These are phyloP conservation scores for Coemansia sp. DNA, from an alignment of 192 early-diverging fungal species.

Conservation along the genomic window DNA sequence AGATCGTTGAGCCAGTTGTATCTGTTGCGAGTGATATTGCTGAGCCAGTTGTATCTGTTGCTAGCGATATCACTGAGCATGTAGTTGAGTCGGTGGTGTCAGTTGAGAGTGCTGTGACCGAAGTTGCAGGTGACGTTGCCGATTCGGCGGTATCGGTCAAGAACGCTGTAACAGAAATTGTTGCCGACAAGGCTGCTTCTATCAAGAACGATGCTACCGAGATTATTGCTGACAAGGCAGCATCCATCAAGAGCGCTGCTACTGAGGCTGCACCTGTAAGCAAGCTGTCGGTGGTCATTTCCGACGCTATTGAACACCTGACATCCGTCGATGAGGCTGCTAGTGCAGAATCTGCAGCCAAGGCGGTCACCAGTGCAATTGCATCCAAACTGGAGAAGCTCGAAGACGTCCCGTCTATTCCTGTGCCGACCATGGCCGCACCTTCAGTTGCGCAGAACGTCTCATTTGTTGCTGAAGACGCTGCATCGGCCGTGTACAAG, in stretches of 20 bases:
- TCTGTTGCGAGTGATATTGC: background rate
- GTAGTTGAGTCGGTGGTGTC: background rate
- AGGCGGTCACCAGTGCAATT: background rate
- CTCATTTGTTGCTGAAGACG: conserved; percentile 26
- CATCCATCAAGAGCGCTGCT: conserved; percentile 1
- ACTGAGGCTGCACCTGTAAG: background rate
- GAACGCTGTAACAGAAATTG: background rate
- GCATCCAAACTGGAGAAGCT: conserved; percentile 3
- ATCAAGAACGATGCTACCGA: background rate
- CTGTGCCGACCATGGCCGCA: conserved; percentile 4
- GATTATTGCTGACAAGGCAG: background rate
- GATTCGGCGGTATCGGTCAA: background rate
- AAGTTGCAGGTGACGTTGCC: background rate
- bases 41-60: background rate
- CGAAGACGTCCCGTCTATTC: conserved; percentile 4
- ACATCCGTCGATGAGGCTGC: background rate
- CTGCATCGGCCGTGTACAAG: conserved; percentile 40
- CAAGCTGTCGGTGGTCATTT: background rate
- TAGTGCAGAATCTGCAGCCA: background rate
- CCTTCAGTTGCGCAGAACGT: background rate
- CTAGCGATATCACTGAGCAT: conserved; percentile 5
- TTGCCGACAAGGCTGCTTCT: background rate
- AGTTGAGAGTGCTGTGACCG: background rate
- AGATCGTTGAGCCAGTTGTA: conserved; percentile 8
- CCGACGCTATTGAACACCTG: background rate